phyloP scores from a whole-genome alignment of 306 rosid species.

The Bauhinia variegata region DNA sequence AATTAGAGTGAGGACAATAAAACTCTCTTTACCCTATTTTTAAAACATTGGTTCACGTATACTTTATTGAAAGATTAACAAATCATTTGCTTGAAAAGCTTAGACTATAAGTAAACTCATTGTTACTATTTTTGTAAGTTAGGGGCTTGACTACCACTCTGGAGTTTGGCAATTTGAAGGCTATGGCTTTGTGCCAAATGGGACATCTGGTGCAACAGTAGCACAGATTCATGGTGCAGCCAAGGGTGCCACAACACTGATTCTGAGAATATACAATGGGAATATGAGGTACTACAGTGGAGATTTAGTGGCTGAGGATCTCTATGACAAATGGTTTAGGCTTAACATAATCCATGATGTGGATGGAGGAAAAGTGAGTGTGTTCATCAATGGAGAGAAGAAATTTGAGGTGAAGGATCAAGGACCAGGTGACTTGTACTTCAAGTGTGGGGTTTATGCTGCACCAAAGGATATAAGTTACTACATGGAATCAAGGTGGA shows the following conservation, averaged over 20 bases:
- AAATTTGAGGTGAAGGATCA: constrained; percentile 34
- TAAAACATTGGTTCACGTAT: too few species aligned
- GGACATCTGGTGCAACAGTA: constrained; percentile 52
- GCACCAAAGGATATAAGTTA: constrained; percentile 34
- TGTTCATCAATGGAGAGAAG: constrained; percentile 40
- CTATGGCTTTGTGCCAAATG: constrained; percentile 47
- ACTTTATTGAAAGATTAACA: too few species aligned
- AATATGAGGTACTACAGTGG: constrained; percentile 42
- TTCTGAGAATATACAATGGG: constrained; percentile 49
- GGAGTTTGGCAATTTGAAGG: constrained; percentile 69
- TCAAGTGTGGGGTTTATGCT: constrained; percentile 48
- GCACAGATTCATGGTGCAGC: constrained; percentile 55
- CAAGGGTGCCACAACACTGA: constrained; percentile 35
- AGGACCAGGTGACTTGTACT: constrained; percentile 43
- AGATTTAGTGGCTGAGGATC: constrained; percentile 37
- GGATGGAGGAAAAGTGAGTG: constrained; percentile 37
- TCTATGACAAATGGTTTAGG: constrained; percentile 53
- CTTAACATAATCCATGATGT: constrained; percentile 50
- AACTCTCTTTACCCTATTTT: too few species aligned
- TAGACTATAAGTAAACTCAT: too few species aligned
- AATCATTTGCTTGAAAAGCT: too few species aligned
- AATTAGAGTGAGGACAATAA: too few species aligned
- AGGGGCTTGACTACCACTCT: constrained; percentile 50
- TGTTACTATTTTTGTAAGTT: not conserved
- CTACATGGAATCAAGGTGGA: constrained; percentile 47